Percentiles rank a stretch among this genome's conserved stretches.
These are phyloP conservation scores for Coemansia sp. DNA, from an alignment of 192 early-diverging fungal genomes.

Conservation along the genomic window DNA sequence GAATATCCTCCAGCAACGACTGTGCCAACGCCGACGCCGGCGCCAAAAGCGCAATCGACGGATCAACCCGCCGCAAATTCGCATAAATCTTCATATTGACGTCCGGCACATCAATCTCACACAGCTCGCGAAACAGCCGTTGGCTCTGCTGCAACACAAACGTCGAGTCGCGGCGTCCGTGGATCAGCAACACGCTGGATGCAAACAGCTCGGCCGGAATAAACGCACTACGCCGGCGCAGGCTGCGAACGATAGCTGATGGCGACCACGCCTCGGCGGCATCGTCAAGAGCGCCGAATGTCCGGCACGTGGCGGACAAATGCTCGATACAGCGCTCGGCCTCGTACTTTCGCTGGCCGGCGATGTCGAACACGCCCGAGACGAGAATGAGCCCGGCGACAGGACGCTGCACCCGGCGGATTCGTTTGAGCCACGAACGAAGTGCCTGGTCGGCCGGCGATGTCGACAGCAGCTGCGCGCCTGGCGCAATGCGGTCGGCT, in stretches of 20 bases:
- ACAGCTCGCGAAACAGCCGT: slow-evolving; percentile 49
- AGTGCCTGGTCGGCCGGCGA: slow-evolving; percentile 32
- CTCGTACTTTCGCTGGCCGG: slow-evolving; percentile 51
- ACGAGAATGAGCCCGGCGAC: slow-evolving; percentile 50
- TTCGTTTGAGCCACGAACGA: slow-evolving; percentile 24
- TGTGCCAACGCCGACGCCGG: slow-evolving; percentile 48
- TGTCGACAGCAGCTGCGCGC: slow-evolving; percentile 44
- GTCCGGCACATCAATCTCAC: slow-evolving; percentile 47
- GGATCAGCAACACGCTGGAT: slow-evolving; percentile 43
- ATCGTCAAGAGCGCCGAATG: slow-evolving; percentile 30
- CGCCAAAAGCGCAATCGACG: slow-evolving; percentile 50
- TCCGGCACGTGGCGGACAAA: slow-evolving; percentile 36
- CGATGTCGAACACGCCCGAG: slow-evolving; percentile 51
- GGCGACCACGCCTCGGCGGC: slow-evolving; percentile 55
- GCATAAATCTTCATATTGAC: slow-evolving; percentile 57
- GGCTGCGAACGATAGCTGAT: slow-evolving; percentile 29
- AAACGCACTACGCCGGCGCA: slow-evolving; percentile 39
- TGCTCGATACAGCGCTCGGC: slow-evolving; percentile 49
- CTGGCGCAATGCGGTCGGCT: slow-evolving; percentile 46
- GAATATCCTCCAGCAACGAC: slow-evolving; percentile 54
- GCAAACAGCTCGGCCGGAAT: slow-evolving; percentile 48
- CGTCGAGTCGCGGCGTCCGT: slow-evolving; percentile 50
- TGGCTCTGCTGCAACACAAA: slow-evolving; percentile 54
- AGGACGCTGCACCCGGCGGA: slow-evolving; percentile 37
- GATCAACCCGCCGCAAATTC: slow-evolving; percentile 51